Evolutionary conservation across 2,329 filamentous ascomycete species (phyloP).

Genomic region (Blumeria graminis): DNA sequence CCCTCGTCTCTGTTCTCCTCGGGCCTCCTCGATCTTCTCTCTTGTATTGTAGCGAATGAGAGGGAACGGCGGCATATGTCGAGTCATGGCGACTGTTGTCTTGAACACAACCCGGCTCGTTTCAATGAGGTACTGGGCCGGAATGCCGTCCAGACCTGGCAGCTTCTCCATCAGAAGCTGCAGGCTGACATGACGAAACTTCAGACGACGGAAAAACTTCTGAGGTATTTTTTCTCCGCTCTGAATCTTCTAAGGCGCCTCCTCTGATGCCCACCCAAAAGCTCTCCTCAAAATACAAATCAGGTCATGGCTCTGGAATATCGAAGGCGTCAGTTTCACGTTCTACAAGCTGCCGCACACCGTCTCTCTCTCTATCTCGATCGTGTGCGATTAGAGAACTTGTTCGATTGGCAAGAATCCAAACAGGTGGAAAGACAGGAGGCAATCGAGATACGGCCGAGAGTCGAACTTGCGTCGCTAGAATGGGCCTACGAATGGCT

Average conservation of each 20-base stretch:
- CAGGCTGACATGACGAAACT: background rate
- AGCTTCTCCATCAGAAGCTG: conserved; percentile 7
- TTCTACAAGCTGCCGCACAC: background rate
- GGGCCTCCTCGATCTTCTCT: conserved; percentile 11
- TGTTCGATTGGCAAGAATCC: background rate
- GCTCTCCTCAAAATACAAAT: background rate
- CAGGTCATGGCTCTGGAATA: background rate
- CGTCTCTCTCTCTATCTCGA: background rate
- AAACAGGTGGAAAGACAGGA: no score
- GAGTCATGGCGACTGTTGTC: conserved; percentile 5
- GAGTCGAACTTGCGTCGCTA: conserved; percentile 11
- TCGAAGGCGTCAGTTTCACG: background rate
- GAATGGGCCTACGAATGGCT: conserved; percentile 7
- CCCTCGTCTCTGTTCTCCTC: conserved; percentile 5
- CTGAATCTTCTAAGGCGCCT: background rate
- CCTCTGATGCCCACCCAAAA: background rate
- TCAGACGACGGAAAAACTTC: background rate
- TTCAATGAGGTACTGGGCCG: conserved; percentile 7
- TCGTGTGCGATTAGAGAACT: background rate
- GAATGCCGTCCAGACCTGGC: conserved; percentile 5
- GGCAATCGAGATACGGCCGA: background rate
- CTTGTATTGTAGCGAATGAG: conserved; percentile 11
- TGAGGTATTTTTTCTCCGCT: background rate
- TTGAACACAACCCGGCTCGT: conserved; percentile 4
- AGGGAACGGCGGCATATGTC: conserved; percentile 7